Evolutionary conservation across 345 rosid genomes (phyloP), one percentile per base, ranked within the genome.

Genomic region (Psidium friedrichsthalianum): DNA sequence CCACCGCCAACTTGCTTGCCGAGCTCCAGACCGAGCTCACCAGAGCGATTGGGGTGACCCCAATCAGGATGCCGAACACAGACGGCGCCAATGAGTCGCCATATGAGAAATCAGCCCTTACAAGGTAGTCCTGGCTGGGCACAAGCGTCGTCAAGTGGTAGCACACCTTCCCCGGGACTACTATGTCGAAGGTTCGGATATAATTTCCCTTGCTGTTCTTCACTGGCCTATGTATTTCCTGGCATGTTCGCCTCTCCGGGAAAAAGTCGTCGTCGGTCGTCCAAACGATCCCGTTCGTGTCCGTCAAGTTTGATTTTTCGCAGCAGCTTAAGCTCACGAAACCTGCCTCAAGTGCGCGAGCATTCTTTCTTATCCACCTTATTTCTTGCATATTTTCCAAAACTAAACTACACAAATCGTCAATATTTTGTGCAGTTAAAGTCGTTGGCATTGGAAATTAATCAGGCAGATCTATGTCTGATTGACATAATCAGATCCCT

Each of bases 291-390:
- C 40, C 27, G 52, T 53, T 84, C 42, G 24, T 53, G 51, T 90
- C 90, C 6, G 85, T 90, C 85, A 52, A 76, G 69, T 32, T 86
- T 36, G 90, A 74, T 13, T 82, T 87, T 6, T 92, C 90, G 51
- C 96, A 92, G 88, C 95, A 91, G 84, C 91, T 91, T 87, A 93
- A 91, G 91, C 94, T 92, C 87, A 92, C 51, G 85, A 89, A 89
- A 3, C 86, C 96, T 93, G 92, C 92, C 91, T 80, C 82, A 22
- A 76, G n/a, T 9, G 22, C 42, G 78, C 85, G 86, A 80, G 22
- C 54, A 24, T 69, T 36, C 25, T 20, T 64, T 32, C 24, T 21
- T 8, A 20, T 22, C 22, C 42, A 32, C 21, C 36, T 69, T 20
- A 69, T 36, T 36, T 18, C 36, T 5, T 12, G 8, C 6, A 59